Percentiles rank a stretch among this genome's conserved stretches.
These are phyloP conservation scores for Quercus glauca DNA, from an alignment of 306 rosid species.

Conservation along the genomic window DNA sequence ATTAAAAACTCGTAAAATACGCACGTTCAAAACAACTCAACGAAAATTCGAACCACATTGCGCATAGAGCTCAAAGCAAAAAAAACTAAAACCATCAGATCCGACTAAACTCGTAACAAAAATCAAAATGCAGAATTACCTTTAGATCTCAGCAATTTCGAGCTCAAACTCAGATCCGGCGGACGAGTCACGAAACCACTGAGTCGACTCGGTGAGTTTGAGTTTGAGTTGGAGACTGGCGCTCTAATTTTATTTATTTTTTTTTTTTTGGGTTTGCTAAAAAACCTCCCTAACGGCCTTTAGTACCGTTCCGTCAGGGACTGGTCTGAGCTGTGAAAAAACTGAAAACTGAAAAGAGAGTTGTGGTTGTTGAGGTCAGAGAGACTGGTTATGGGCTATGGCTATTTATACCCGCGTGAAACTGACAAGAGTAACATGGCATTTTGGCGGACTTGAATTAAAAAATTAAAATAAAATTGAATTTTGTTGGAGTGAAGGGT, in stretches of 20 bases:
- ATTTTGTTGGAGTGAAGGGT: neutral
- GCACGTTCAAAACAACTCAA: neutral
- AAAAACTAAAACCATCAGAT: neutral
- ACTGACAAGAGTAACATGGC: too few relatives aligned
- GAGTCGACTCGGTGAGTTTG: conserved; percentile 38
- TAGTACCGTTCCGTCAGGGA: too few relatives aligned
- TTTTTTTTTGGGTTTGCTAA: neutral
- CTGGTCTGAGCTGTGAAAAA: too few relatives aligned
- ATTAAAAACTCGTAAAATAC: neutral
- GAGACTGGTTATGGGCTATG: too few relatives aligned
- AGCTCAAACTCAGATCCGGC: conserved; percentile 26
- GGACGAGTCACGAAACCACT: conserved; percentile 5
- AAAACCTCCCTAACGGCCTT: too few relatives aligned
- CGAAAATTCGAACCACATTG: neutral
- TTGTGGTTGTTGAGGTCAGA: too few relatives aligned
- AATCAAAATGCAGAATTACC: neutral
- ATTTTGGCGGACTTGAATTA: neutral
- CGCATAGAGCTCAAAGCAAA: neutral
- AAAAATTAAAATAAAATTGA: neutral
- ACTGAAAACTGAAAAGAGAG: too few relatives aligned
- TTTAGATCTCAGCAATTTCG: conserved; percentile 28
- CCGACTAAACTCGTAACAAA: neutral
- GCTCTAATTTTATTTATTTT: neutral
- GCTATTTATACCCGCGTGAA: too few relatives aligned
- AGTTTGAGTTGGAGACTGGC: neutral